Base-by-base conservation (phyloP, 2,329 filamentous ascomycete genomes). In the Diaporthe caulivora region DNA sequence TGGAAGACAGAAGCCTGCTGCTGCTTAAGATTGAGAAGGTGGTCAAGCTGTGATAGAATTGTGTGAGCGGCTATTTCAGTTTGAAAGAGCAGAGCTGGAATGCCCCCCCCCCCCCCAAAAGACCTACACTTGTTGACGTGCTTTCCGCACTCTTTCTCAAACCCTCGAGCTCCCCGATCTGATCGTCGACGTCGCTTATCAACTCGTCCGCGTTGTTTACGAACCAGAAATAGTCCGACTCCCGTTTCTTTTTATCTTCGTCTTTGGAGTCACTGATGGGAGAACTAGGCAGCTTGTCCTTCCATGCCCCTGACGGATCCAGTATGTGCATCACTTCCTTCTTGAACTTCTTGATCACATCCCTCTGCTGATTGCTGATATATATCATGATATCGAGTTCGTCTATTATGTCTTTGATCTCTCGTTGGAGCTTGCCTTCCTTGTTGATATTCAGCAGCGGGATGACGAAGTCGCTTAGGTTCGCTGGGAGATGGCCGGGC, bases 341-440 rank as follows among this genome's bases (percentile, higher is more conserved):
- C 6, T 18, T 17, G 72, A 80, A 82, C 4, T 74, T 72, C 21
- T 77, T 77, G 5, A 83, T 72, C 0, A 82, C 78, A 2, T 81
- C 78, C 7, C 72, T 57, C 44, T 85, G 85, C 18, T 81, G 79
- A 11, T 78, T 79, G 4, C 79, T 77, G n/a, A 87, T 78, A 18
- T 82, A 80, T 0, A 83, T 77, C 79, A 87, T 86, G 62, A 87
- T 87, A 10, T 84, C 82, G 0, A 88, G 79, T 75, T 88, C 86
- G 17, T 87, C 86, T 0, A 84, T 77, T 29, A 87, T 85, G 54
- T 87, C 85, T 57, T 86, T 84, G n/a, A 85, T 83, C 68, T 87
- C 86, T 0, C 79, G 77, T 40, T 86, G 81, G 0, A 87, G 77
- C 21, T 81, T 78, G 0, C 83, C 84, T 72, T 87, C 85, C 0